Percentiles rank a stretch among this genome's conserved stretches.
phyloP scores from a whole-genome alignment of 352 stramenopile species.

The Poterioochromonas sp. region DNA sequence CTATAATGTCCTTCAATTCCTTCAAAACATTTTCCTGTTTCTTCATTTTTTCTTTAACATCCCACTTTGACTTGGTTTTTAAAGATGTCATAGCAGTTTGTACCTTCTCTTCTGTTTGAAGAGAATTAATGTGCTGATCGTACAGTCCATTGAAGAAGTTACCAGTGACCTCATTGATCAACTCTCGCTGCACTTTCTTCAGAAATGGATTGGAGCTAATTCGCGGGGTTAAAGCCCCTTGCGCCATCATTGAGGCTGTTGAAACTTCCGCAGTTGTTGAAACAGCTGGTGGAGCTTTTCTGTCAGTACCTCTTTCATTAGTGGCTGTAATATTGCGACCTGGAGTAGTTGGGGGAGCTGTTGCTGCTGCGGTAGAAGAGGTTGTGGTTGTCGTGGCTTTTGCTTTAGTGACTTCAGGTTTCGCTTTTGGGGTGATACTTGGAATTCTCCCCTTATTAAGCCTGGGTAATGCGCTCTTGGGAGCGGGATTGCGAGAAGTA shows the following conservation, averaged over 20 bases:
- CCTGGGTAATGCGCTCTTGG: background rate
- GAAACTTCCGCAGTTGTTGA: background rate
- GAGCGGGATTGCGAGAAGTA: background rate
- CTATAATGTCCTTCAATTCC: background rate
- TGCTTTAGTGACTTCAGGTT: background rate
- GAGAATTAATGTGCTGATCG: background rate
- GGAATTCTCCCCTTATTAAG: background rate
- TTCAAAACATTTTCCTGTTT: background rate
- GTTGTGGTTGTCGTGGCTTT: background rate
- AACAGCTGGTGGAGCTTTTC: background rate
- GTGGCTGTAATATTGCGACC: background rate
- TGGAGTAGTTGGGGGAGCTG: background rate
- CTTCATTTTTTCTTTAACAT: conserved; percentile 14
- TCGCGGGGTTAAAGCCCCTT: background rate
- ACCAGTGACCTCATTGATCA: background rate
- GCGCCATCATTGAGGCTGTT: background rate
- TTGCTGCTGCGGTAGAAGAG: no score
- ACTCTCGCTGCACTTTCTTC: background rate
- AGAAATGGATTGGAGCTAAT: background rate
- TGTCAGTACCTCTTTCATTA: background rate
- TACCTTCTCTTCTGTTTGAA: background rate
- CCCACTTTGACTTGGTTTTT: conserved; percentile 14
- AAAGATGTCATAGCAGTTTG: background rate
- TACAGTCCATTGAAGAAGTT: background rate
- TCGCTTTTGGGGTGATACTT: background rate